Conservation (phyloP, 2,329 filamentous ascomycete genomes). For the Penicillium sp. region DNA sequence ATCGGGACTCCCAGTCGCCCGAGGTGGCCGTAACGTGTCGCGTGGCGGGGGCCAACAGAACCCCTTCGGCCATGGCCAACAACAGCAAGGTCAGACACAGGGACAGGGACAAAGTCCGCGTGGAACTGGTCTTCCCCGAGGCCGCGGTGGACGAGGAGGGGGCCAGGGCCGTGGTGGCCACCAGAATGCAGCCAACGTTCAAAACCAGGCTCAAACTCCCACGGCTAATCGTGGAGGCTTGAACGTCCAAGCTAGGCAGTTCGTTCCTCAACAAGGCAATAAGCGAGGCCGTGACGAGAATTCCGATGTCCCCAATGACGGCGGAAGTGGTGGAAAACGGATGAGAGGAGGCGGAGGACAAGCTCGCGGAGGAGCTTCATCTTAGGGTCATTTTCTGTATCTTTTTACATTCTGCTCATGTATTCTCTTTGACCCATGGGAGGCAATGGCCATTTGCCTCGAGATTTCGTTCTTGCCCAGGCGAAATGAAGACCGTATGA, state of each 20-base stretch:
- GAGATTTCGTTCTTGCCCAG: not conserved
- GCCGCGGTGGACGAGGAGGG: slow-evolving; percentile 43
- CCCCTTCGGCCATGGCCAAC: slow-evolving; percentile 26
- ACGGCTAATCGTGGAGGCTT: slow-evolving; percentile 39
- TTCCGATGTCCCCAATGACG: slow-evolving; percentile 35
- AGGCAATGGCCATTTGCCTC: not conserved
- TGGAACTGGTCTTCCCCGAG: slow-evolving; percentile 41
- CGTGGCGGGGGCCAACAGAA: slow-evolving; percentile 37
- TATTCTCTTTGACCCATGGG: slow-evolving; percentile 3
- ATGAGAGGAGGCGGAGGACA: slow-evolving; percentile 43
- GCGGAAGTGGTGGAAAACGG: slow-evolving; percentile 44
- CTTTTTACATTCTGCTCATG: slow-evolving; percentile 10
- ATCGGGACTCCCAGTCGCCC: slow-evolving; percentile 44
- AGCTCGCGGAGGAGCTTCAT: slow-evolving; percentile 24
- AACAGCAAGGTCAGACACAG: slow-evolving; percentile 29
- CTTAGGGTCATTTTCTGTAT: slow-evolving; percentile 14
- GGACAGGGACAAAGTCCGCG: slow-evolving; percentile 26
- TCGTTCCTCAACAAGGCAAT: slow-evolving; percentile 52
- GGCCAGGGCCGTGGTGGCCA: slow-evolving; percentile 36
- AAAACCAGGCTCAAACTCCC: slow-evolving; percentile 26
- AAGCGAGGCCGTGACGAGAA: slow-evolving; percentile 55
- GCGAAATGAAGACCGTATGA: not conserved
- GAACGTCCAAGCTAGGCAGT: slow-evolving; percentile 50
- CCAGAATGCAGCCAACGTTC: slow-evolving; percentile 33
- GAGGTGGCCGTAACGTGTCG: slow-evolving; percentile 38